A percentile compares a stretch with the other conserved stretches of the same genome.
These are phyloP conservation scores for Phyllosticta citribraziliensis DNA, from an alignment of 2,329 filamentous ascomycete genomes.

Conservation along the genomic window DNA sequence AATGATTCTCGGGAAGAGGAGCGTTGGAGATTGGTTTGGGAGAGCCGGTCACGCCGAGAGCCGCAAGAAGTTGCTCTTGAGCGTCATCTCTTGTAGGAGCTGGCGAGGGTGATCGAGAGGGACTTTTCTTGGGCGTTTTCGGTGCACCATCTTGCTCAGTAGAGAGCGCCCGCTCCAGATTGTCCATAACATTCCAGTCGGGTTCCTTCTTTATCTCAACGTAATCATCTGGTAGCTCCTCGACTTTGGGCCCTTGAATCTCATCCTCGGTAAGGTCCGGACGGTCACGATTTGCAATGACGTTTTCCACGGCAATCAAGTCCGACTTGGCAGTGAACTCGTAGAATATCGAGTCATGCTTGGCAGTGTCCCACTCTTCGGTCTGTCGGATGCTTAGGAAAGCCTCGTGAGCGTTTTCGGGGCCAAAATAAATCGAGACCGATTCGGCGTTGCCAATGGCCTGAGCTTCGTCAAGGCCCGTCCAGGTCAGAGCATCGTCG, in stretches of 20 bases:
- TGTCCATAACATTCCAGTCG: constrained; percentile 29
- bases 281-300: constrained; percentile 31
- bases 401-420: constrained; percentile 34
- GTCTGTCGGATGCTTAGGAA: constrained; percentile 40
- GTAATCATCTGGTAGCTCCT: constrained; percentile 15
- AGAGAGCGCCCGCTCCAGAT: constrained; percentile 30
- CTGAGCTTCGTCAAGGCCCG: constrained; percentile 31
- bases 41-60: constrained; percentile 27
- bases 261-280: constrained; percentile 21
- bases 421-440: constrained; percentile 41
- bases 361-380: constrained; percentile 39
- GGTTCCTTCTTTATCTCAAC: constrained; percentile 20
- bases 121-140: constrained; percentile 1
- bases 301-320: constrained; percentile 34
- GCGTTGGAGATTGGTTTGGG: constrained; percentile 20
- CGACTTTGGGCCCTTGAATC: constrained; percentile 19
- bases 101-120: neutral
- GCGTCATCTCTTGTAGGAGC: constrained; percentile 13
- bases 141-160: constrained; percentile 9
- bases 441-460: constrained; percentile 33
- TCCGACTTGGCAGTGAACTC: constrained; percentile 33
- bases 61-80: constrained; percentile 29
- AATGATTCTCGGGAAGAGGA: neutral
- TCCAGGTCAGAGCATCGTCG: constrained; percentile 20
- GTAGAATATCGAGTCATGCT: constrained; percentile 41